phyloP scores from a whole-genome alignment of 1,139 yeast species.

The Candida sp. region DNA sequence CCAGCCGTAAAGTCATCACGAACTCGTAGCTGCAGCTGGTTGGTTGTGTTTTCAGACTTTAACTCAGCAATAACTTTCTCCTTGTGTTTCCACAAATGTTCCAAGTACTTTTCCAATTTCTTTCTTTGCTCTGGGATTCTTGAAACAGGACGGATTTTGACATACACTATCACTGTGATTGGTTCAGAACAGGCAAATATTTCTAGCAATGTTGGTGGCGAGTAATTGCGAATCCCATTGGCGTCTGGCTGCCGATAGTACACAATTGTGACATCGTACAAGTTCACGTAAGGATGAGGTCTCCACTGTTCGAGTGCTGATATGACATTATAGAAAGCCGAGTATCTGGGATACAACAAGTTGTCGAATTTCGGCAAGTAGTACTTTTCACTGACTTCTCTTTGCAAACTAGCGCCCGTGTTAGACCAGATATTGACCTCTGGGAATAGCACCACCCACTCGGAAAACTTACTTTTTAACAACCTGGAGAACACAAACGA shows the following conservation, averaged over 20 bases:
- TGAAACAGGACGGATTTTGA: conserved; percentile 49
- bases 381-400: conserved; percentile 52
- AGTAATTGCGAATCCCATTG: conserved; percentile 11
- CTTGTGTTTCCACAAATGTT: conserved; percentile 70
- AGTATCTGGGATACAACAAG: conserved; percentile 70
- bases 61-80: conserved; percentile 39
- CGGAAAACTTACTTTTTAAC: conserved; percentile 32
- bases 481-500: conserved; percentile 27
- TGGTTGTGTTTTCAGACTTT: conserved; percentile 8
- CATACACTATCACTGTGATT: conserved; percentile 50
- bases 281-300: conserved; percentile 29
- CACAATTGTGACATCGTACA: conserved; percentile 58
- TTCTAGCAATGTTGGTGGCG: conserved; percentile 61
- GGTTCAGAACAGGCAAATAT: conserved; percentile 49
- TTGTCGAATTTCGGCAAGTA: conserved; percentile 56
- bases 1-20: conserved; percentile 1
- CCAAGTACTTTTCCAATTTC: conserved; percentile 73
- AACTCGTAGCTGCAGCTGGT: conserved; percentile 1
- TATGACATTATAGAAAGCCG: conserved; percentile 53
- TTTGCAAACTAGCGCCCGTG: conserved; percentile 50
- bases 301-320: conserved; percentile 11
- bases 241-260: conserved; percentile 32
- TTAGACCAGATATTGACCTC: conserved; percentile 71
- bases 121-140: conserved; percentile 55
- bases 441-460: conserved; percentile 70